A percentile compares a stretch with the other conserved stretches of the same genome.
phyloP scores from a whole-genome alignment of 768 basidiomycete species.

The Phaffia tasmanica region DNA sequence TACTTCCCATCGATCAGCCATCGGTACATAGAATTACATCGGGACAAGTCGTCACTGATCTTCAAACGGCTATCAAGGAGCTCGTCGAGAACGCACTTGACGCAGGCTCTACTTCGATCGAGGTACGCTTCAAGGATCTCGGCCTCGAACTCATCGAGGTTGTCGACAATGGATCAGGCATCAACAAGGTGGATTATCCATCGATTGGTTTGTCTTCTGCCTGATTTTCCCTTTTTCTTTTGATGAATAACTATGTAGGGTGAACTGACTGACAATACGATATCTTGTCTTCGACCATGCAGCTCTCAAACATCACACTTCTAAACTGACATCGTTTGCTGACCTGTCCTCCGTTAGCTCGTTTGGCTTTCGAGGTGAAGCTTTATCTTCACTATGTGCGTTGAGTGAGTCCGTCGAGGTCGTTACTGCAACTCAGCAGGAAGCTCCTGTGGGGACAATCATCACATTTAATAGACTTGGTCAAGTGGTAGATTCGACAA shows the following conservation, averaged over 20 bases:
- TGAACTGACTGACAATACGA: not conserved
- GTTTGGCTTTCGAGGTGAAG: constrained; percentile 94
- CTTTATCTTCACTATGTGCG: constrained; percentile 83
- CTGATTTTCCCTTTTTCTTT: not conserved
- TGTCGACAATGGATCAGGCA: constrained; percentile 83
- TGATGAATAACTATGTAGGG: not conserved
- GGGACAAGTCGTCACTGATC: constrained; percentile 87
- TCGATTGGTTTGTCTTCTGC: constrained; percentile 52
- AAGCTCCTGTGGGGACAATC: constrained; percentile 65
- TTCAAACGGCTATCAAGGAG: constrained; percentile 90
- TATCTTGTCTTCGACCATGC: not conserved
- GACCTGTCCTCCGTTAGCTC: constrained; percentile 64
- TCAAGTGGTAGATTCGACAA: constrained; percentile 45
- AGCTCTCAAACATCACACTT: constrained; percentile 89
- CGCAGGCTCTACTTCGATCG: constrained; percentile 75
- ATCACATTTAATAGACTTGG: constrained; percentile 65
- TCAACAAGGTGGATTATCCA: constrained; percentile 62
- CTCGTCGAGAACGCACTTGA: constrained; percentile 93
- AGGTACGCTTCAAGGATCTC: constrained; percentile 79
- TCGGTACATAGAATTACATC: constrained; percentile 84
- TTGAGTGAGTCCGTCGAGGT: constrained; percentile 59
- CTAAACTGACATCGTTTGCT: constrained; percentile 66
- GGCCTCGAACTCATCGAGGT: constrained; percentile 76
- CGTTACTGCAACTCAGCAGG: constrained; percentile 58
- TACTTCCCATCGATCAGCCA: constrained; percentile 51